These are phyloP conservation scores for Trichoderma lentiforme DNA, from an alignment of 2,329 filamentous ascomycete genomes.

Conservation along the genomic window DNA sequence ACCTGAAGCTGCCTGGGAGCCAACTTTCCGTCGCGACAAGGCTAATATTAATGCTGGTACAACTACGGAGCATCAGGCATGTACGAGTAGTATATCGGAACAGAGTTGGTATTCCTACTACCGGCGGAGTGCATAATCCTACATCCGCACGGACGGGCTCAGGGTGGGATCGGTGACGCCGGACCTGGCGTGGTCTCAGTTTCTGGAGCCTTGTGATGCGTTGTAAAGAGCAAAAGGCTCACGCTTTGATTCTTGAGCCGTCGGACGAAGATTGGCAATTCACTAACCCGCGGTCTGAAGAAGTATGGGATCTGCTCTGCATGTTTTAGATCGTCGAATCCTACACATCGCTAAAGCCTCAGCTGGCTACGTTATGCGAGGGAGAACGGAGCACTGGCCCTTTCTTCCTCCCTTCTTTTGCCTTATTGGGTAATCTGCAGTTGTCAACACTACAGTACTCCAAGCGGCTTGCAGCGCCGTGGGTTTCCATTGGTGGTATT, in stretches of 20 bases:
- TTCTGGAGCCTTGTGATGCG: not conserved
- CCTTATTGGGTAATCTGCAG: not conserved
- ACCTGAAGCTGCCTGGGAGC: not conserved
- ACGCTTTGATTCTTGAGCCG: not conserved
- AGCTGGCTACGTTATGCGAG: not conserved
- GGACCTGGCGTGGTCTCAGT: slow-evolving; percentile 1
- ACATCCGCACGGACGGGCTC: slow-evolving; percentile 11
- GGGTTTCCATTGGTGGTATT: not conserved
- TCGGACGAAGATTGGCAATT: not conserved
- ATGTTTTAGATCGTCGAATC: slow-evolving; percentile 5
- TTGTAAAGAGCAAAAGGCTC: not conserved
- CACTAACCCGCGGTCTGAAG: not conserved
- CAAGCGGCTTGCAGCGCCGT: not conserved
- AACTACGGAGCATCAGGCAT: not conserved
- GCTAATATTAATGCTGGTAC: not conserved
- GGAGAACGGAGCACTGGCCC: not conserved
- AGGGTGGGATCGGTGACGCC: slow-evolving; percentile 13
- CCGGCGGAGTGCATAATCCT: slow-evolving; percentile 16
- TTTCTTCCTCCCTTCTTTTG: not conserved
- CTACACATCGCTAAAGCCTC: not conserved
- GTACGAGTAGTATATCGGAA: not conserved
- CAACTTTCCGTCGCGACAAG: not conserved
- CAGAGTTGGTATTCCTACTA: slow-evolving; percentile 9
- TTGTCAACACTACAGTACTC: not conserved
- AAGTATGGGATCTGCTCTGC: not conserved